A percentile compares a stretch with the other conserved stretches of the same genome.
Evolutionary conservation across 176 grass and related monocot species (phyloP).

Genomic region (Hordeum vulgare): DNA sequence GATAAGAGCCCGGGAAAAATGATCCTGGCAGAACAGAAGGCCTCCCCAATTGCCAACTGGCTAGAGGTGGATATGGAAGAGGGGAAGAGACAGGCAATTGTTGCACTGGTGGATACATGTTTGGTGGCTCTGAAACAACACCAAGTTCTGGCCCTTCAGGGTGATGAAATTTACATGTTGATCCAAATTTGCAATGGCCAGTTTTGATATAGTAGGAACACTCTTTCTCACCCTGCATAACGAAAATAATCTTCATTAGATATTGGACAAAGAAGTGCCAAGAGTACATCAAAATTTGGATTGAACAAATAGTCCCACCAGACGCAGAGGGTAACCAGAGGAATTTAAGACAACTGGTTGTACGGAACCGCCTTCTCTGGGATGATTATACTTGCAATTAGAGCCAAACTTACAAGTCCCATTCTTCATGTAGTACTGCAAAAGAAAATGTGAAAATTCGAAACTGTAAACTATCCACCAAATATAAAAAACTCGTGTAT

Average conservation of each 20-base stretch:
- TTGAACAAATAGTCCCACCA: constrained; percentile 34
- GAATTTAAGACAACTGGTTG: constrained; percentile 52
- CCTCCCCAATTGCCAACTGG: constrained; percentile 67
- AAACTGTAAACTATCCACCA: background rate
- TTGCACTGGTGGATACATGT: constrained; percentile 54
- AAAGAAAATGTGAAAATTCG: background rate
- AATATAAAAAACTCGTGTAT: background rate
- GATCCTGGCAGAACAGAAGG: constrained; percentile 61
- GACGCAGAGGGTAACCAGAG: constrained; percentile 61
- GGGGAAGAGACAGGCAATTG: constrained; percentile 39
- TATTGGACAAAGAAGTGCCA: background rate
- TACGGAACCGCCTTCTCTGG: constrained; percentile 47
- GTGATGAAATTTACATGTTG: constrained; percentile 84
- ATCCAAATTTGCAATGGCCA: constrained; percentile 82
- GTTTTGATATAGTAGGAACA: constrained; percentile 92
- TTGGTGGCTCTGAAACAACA: constrained; percentile 26
- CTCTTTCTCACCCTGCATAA: constrained; percentile 79
- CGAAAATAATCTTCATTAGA: constrained; percentile 17
- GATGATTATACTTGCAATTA: constrained; percentile 89
- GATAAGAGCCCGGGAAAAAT: constrained; percentile 46
- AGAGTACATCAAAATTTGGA: background rate
- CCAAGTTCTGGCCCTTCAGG: constrained; percentile 32
- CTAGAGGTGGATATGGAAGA: constrained; percentile 57
- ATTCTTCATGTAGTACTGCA: constrained; percentile 87
- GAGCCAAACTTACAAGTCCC: constrained; percentile 81